These are phyloP conservation scores for Ilyonectria mors-panacis DNA, from an alignment of 2,329 filamentous ascomycete species.

Conservation along the genomic window DNA sequence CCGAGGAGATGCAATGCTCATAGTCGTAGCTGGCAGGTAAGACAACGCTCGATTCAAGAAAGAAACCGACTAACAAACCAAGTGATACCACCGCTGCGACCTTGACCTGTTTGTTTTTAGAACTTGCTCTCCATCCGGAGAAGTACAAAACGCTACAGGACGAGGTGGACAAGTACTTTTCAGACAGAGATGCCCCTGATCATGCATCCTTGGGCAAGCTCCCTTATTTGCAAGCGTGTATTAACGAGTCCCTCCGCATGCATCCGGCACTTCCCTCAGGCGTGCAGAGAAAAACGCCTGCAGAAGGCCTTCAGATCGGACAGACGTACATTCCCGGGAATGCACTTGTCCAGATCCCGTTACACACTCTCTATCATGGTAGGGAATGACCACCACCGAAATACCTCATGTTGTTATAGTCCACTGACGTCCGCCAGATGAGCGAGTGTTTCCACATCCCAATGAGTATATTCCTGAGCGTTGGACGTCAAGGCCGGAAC, in stretches of 20 bases:
- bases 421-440: slow-evolving; percentile 13
- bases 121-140: slow-evolving; percentile 53
- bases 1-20: slow-evolving; percentile 47
- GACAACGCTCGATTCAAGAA: not conserved
- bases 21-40: slow-evolving; percentile 52
- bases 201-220: slow-evolving; percentile 41
- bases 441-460: slow-evolving; percentile 47
- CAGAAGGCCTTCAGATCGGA: slow-evolving; percentile 50
- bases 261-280: slow-evolving; percentile 55
- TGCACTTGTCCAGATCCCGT: slow-evolving; percentile 38
- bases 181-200: slow-evolving; percentile 28
- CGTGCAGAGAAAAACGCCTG: slow-evolving; percentile 54
- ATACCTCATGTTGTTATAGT: not conserved
- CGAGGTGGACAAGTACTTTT: slow-evolving; percentile 50
- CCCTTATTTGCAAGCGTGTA: slow-evolving; percentile 53
- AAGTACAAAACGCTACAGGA: slow-evolving; percentile 49
- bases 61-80: not conserved
- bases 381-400: slow-evolving; percentile 40
- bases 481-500: slow-evolving; percentile 52
- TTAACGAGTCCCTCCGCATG: slow-evolving; percentile 58
- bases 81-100: slow-evolving; percentile 55
- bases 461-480: slow-evolving; percentile 56
- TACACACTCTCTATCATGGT: slow-evolving; percentile 52
- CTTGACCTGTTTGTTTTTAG: slow-evolving; percentile 51
- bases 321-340: slow-evolving; percentile 36